Evolutionary conservation across 2,329 filamentous ascomycete species (phyloP).

Genomic region (Aspergillus amoenus): DNA sequence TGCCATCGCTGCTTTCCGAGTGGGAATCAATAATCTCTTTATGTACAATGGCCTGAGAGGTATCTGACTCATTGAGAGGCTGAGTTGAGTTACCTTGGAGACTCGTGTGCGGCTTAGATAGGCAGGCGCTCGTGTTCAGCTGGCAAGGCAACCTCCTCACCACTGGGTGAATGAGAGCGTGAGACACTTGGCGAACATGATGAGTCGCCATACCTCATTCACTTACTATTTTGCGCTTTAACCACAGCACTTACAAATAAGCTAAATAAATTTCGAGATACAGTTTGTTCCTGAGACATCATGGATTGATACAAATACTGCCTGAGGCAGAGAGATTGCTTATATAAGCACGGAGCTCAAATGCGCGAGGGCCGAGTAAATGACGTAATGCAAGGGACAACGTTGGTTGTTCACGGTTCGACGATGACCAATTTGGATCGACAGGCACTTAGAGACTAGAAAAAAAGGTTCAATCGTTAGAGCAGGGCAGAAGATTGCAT

Average conservation of each 20-base stretch:
- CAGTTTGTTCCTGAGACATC: no score
- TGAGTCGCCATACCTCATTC: no score
- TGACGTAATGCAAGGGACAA: neutral
- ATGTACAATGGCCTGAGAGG: neutral
- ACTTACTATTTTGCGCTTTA: no score
- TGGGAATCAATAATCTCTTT: neutral
- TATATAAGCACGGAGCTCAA: neutral
- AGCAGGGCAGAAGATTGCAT: neutral
- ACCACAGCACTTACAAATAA: no score
- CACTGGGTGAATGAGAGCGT: no score
- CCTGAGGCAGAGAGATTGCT: neutral
- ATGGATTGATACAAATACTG: no score
- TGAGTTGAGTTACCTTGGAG: neutral
- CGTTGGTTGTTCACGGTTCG: no score
- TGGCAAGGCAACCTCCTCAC: neutral
- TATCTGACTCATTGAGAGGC: neutral
- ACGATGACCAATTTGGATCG: neutral
- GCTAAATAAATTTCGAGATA: neutral
- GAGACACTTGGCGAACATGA: no score
- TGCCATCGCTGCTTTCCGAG: no score
- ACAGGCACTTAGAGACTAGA: neutral
- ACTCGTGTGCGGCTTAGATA: neutral
- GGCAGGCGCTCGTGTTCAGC: neutral
- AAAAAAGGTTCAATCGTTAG: neutral
- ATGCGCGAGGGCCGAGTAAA: neutral